Evolutionary conservation across 192 early-diverging fungal species (phyloP).

Genomic region (Obelidium mucronatum): DNA sequence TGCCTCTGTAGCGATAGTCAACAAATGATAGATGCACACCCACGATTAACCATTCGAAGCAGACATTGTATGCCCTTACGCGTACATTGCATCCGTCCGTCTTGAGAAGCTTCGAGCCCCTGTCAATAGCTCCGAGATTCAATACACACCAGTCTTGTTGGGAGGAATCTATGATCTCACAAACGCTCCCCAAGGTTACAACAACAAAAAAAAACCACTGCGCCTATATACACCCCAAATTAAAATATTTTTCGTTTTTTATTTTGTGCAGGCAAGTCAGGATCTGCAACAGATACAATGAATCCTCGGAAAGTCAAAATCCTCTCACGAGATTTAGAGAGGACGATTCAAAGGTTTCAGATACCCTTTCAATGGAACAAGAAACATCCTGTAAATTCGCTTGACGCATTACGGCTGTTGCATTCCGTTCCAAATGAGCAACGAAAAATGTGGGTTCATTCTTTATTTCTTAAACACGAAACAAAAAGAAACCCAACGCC

Average conservation of each 20-base stretch:
- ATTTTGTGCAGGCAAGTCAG: conserved; percentile 22
- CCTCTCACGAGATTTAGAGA: conserved; percentile 3
- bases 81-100: conserved; percentile 32
- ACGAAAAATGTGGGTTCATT: neutral
- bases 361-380: conserved; percentile 16
- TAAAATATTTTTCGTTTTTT: neutral
- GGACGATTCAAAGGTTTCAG: neutral
- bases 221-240: neutral
- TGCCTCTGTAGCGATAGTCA: too few species aligned
- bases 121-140: neutral
- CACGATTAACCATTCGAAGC: too few species aligned
- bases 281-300: conserved; percentile 37
- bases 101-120: conserved; percentile 11
- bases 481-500: neutral
- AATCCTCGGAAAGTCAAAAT: neutral
- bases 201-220: neutral
- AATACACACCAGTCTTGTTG: conserved; percentile 32
- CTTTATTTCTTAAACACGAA: neutral
- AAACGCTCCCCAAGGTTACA: conserved; percentile 19
- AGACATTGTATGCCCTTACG: conserved; percentile 42
- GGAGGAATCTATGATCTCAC: conserved; percentile 43
- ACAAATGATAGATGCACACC: too few species aligned
- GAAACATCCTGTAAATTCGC: conserved; percentile 33
- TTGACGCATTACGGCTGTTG: conserved; percentile 32
- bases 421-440: conserved; percentile 6